Percentiles rank a stretch among this genome's conserved stretches.
These are phyloP conservation scores for Rhododendron griersonianum DNA, from an alignment of 148 eudicot genomes.

Conservation along the genomic window DNA sequence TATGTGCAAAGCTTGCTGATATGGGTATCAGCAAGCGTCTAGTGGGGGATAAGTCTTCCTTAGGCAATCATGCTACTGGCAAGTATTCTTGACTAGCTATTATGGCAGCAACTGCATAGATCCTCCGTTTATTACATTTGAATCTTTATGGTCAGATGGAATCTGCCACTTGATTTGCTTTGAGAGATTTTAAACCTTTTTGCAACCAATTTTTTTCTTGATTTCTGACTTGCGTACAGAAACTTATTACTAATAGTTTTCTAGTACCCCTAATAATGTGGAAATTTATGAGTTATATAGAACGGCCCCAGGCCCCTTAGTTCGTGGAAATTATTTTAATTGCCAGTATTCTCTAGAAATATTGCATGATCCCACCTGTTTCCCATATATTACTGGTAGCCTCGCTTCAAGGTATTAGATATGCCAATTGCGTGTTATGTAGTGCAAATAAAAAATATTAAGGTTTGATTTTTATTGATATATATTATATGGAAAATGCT, in stretches of 20 bases:
- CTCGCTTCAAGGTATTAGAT: not conserved
- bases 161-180: too few relatives aligned
- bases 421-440: not conserved
- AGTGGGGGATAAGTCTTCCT: constrained; percentile 65
- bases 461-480: too few relatives aligned
- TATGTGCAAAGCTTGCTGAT: constrained; percentile 51
- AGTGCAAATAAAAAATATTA: too few relatives aligned
- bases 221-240: too few relatives aligned
- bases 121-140: not conserved
- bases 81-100: constrained; percentile 17
- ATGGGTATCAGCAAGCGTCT: constrained; percentile 96
- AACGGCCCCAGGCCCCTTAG: not conserved
- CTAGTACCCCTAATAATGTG: too few relatives aligned
- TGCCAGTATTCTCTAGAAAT: not conserved
- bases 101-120: not conserved
- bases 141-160: too few relatives aligned
- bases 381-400: not conserved
- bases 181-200: too few relatives aligned
- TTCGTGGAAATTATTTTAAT: not conserved
- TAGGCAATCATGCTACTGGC: constrained; percentile 90
- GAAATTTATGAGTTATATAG: too few relatives aligned
- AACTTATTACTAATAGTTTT: not conserved
- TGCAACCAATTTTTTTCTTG: too few relatives aligned
- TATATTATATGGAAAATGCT: not conserved
- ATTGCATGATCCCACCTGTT: not conserved